phyloP scores from a whole-genome alignment of 169 alveolate species.

The Plasmodium relictum region DNA sequence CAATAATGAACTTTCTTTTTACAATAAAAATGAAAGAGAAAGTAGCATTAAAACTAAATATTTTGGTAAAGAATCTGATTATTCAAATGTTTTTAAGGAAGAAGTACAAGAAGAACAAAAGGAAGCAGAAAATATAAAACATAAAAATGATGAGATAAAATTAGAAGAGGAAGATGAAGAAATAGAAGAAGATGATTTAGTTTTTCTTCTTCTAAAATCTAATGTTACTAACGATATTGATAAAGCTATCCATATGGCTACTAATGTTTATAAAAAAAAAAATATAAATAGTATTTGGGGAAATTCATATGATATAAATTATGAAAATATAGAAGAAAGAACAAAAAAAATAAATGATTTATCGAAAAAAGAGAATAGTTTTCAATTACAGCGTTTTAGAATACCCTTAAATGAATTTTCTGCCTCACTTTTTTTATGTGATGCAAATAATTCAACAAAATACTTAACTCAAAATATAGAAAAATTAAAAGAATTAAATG shows the following conservation, averaged over 20 bases:
- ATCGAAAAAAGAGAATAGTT: constrained; percentile 10
- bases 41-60: neutral
- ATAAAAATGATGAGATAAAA: neutral
- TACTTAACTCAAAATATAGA: constrained; percentile 46
- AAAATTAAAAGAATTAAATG: constrained; percentile 51
- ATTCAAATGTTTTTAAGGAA: neutral
- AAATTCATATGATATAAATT: constrained; percentile 3
- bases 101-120: neutral
- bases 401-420: constrained; percentile 70
- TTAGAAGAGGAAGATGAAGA: neutral
- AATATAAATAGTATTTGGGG: constrained; percentile 50
- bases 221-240: constrained; percentile 37
- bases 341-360: neutral
- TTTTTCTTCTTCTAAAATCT: constrained; percentile 37
- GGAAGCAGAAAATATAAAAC: neutral
- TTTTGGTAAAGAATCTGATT: neutral
- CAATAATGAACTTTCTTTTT: constrained; percentile 11
- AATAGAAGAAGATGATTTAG: constrained; percentile 33
- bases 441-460: constrained; percentile 55
- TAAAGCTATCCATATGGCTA: constrained; percentile 49
- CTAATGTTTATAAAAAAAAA: constrained; percentile 50
- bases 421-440: constrained; percentile 66
- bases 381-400: constrained; percentile 39
- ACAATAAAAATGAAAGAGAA: neutral
- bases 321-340: neutral